phyloP scores from a whole-genome alignment of 2,329 filamentous ascomycete species.

The Cryphonectria radicalis region DNA sequence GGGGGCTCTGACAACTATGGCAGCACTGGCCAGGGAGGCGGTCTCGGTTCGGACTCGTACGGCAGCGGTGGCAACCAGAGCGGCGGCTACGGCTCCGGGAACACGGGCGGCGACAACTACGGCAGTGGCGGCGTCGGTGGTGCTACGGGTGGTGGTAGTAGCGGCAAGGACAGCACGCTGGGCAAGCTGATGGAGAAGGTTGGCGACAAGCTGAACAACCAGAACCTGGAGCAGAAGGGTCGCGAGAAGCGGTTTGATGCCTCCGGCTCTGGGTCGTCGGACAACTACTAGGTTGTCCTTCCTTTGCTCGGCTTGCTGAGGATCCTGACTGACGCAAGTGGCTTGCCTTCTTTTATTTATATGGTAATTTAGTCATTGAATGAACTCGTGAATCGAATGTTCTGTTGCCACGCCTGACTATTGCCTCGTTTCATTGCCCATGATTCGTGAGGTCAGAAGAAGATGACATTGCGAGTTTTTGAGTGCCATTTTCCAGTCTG shows the following conservation, averaged over 20 bases:
- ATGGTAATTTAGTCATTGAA: background rate
- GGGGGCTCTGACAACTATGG: constrained; percentile 28
- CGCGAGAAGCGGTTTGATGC: constrained; percentile 51
- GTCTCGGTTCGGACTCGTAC: constrained; percentile 22
- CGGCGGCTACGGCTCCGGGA: constrained; percentile 28
- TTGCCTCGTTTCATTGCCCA: background rate
- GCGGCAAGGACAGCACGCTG: constrained; percentile 48
- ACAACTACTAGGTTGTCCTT: constrained; percentile 23
- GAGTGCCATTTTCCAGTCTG: background rate
- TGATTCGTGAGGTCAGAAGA: background rate
- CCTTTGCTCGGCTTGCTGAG: background rate
- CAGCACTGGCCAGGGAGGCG: background rate
- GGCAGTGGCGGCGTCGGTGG: constrained; percentile 5
- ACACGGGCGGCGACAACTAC: constrained; percentile 14
- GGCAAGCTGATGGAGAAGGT: constrained; percentile 65
- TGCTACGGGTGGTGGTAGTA: constrained; percentile 24
- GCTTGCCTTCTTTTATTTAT: background rate
- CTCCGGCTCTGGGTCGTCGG: constrained; percentile 30
- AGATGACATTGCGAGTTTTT: background rate
- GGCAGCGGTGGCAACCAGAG: constrained; percentile 24
- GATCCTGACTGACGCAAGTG: background rate
- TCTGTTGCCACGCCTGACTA: background rate
- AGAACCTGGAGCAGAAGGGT: constrained; percentile 53
- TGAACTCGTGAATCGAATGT: background rate
- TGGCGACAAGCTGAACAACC: constrained; percentile 53